Evolutionary conservation across 176 grass and related monocot species (phyloP), one percentile per base, ranked within the genome.

Genomic region (Phoenix roebelenii): DNA sequence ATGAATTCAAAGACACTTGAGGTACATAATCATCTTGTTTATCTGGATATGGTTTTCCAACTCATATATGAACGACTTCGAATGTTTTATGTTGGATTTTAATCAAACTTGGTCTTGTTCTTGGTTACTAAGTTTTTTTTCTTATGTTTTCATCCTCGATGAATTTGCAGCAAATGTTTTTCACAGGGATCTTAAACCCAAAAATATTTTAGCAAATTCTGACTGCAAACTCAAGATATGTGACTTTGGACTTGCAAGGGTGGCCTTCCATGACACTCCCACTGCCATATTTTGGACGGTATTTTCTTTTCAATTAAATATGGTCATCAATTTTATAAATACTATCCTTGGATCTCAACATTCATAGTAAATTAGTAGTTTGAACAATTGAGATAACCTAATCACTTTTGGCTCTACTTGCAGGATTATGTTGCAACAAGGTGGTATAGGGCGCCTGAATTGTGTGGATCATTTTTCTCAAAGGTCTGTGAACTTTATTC

Each of bases 341-440:
- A 44, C 2, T 44, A 44, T 44, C 35, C 35, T 44, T 44, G 35
- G 35, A 44, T 44, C 35, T 44, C 35, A 44, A 44, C 9, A 44
- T 44, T 44, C 32, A 10, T 35, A 10, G 32, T 9, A 12, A 44
- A 44, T 1, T 44, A 44, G 35, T 14, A 44, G 35, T 44, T 14
- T 44, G 10, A 12, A 44, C 35, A 44, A 44, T 12, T 44, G 35
- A 44, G 12, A 1, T 44, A 12, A 14, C 35, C 35, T 44, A 44
- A 14, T 44, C 12, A 44, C 12, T 44, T 44, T 44, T 44, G 10
- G 7, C 10, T 12, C 35, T 44, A 12, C 2, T 18, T 52, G 49
- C 26, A 65, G 63, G 63, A 65, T 65, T 65, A 65, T 28, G 63
- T 65, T 65, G 63, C 63, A 65, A 65, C 63, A 14, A 65, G 63